Evolutionary conservation across 441 rosid species (phyloP).

Genomic region (Melastoma candidum): DNA sequence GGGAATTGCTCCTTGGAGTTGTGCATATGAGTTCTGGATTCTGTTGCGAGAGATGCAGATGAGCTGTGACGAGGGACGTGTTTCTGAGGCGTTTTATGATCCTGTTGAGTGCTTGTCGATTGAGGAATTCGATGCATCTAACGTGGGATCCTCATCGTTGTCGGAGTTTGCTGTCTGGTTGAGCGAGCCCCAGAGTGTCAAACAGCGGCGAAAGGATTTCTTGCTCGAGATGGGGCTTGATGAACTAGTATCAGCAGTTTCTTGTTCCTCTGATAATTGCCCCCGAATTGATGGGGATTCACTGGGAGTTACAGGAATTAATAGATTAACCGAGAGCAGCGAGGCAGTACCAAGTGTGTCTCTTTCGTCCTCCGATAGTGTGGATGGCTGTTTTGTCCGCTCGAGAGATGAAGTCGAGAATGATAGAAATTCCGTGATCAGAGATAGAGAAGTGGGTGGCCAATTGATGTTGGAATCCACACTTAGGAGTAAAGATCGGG

Average conservation of each 20-base stretch:
- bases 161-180: slow-evolving; percentile 49
- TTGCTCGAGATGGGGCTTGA: slow-evolving; percentile 37
- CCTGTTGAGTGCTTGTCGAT: slow-evolving; percentile 37
- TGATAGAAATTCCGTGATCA: slow-evolving; percentile 26
- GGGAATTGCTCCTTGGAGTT: too few species aligned
- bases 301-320: slow-evolving; percentile 15
- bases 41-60: slow-evolving; percentile 33
- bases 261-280: background rate
- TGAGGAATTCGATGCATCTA: slow-evolving; percentile 20
- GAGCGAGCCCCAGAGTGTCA: slow-evolving; percentile 51
- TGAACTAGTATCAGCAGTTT: slow-evolving; percentile 13
- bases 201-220: slow-evolving; percentile 52
- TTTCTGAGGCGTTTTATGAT: slow-evolving; percentile 51
- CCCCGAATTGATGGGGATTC: background rate
- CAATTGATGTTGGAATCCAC: too few species aligned
- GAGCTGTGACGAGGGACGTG: slow-evolving; percentile 25
- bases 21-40: slow-evolving; percentile 1
- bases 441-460: slow-evolving; percentile 8
- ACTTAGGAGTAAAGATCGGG: too few species aligned
- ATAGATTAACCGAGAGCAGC: slow-evolving; percentile 35
- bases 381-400: slow-evolving; percentile 18
- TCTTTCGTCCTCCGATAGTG: slow-evolving; percentile 13
- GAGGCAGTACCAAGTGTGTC: slow-evolving; percentile 36
- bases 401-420: slow-evolving; percentile 30
- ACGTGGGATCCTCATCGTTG: background rate